Percentiles rank a stretch among this genome's conserved stretches.
phyloP scores from a whole-genome alignment of 2,329 filamentous ascomycete genomes.

The Botrytis elliptica region DNA sequence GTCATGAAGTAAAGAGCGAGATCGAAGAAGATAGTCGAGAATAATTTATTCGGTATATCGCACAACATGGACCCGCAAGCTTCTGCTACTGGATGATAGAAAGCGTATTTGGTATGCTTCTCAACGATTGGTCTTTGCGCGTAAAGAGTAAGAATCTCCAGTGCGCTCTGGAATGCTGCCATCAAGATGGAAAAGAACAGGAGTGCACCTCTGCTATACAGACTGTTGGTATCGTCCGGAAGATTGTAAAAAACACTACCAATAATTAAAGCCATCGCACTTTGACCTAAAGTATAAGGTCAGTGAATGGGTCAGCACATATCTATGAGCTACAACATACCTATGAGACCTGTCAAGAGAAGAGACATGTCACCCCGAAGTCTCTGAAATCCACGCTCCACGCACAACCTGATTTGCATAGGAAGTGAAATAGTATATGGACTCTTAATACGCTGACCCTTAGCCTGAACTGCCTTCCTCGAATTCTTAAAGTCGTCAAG shows the following conservation, averaged over 20 bases:
- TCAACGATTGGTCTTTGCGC: slow-evolving; percentile 89
- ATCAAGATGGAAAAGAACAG: slow-evolving; percentile 69
- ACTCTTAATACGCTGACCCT: slow-evolving; percentile 58
- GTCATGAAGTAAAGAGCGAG: slow-evolving; percentile 84
- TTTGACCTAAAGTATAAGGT: slow-evolving; percentile 27
- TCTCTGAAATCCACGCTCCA: slow-evolving; percentile 77
- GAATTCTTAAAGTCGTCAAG: slow-evolving; percentile 44
- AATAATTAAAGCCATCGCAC: slow-evolving; percentile 60
- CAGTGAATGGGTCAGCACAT: background rate
- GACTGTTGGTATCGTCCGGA: slow-evolving; percentile 50
- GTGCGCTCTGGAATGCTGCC: slow-evolving; percentile 60
- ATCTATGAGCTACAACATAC: background rate
- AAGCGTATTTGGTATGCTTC: slow-evolving; percentile 80
- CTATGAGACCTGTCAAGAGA: slow-evolving; percentile 49
- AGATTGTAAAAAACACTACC: slow-evolving; percentile 65
- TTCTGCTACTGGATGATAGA: slow-evolving; percentile 88
- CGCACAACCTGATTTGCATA: slow-evolving; percentile 76
- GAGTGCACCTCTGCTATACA: slow-evolving; percentile 61
- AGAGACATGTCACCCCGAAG: slow-evolving; percentile 73
- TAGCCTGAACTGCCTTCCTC: slow-evolving; percentile 39
- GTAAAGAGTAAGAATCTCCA: slow-evolving; percentile 79
- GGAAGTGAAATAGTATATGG: slow-evolving; percentile 78
- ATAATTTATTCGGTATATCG: slow-evolving; percentile 82
- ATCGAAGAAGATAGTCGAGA: slow-evolving; percentile 76
- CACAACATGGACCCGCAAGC: slow-evolving; percentile 52